A percentile compares a stretch with the other conserved stretches of the same genome.
phyloP scores from a whole-genome alignment of 2,329 filamentous ascomycete species.

The Aspergillus sp. region DNA sequence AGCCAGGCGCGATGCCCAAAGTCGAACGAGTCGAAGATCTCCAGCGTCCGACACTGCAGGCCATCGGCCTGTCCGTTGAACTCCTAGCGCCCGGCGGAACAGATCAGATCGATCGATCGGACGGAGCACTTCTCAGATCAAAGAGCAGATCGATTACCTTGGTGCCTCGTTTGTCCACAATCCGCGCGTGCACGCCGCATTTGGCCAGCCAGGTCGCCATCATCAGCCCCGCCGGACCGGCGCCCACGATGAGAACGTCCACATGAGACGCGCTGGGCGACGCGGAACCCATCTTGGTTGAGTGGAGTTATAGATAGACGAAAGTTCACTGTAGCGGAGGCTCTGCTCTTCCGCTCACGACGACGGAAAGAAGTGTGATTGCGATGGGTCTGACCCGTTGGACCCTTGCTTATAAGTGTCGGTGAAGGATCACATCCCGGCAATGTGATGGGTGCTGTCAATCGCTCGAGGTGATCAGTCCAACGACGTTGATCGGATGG shows the following conservation, averaged over 20 bases:
- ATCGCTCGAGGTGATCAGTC: too few relatives aligned
- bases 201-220: conserved; percentile 11
- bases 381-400: not conserved
- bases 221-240: conserved; percentile 18
- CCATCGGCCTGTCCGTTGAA: conserved; percentile 48
- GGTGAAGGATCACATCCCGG: not conserved
- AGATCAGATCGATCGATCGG: not conserved
- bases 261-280: conserved; percentile 4
- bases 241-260: conserved; percentile 19
- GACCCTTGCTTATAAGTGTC: conserved; percentile 1
- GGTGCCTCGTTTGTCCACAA: conserved; percentile 16
- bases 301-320: not conserved
- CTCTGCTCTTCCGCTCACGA: not conserved
- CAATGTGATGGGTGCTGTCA: not conserved
- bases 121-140: too few relatives aligned
- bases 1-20: conserved; percentile 61
- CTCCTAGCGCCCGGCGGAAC: not conserved
- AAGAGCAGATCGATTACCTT: not conserved
- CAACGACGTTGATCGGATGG: not conserved
- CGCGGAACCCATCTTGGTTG: not conserved
- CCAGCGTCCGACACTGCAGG: conserved; percentile 63
- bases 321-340: too few relatives aligned
- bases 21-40: conserved; percentile 44
- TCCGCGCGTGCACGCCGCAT: conserved; percentile 12
- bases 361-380: not conserved